Base-by-base conservation (phyloP, 495 filamentous ascomycete species). In the Podospora pseudocomata region DNA sequence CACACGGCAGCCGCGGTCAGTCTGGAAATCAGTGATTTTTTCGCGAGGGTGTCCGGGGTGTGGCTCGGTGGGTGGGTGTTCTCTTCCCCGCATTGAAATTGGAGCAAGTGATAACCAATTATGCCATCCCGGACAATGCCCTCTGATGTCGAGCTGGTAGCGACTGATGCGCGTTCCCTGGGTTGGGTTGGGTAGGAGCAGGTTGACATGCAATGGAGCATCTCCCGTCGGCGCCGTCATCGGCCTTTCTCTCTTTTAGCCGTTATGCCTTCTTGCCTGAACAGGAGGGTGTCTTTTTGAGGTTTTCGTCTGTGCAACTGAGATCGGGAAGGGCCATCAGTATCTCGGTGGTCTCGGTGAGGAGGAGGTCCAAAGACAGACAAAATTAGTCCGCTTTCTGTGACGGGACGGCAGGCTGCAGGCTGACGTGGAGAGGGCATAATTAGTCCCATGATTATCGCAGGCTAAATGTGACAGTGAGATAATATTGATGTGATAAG, bases 301-400 rank as follows among this genome's bases (percentile, higher is more conserved):
- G 27, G 61, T 39, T 19, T n/a, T 11, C 16, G 55, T 58, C 23
- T 58, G 55, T 58, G 55, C 23, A 58, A 49, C 39, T 49, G 39
- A 49, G 39, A 49, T 49, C 39, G 39, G 39, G 39, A 49, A 49
- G 39, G 39, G 5, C 39, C 5, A 49, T 49, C 39, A 11, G 39
- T 28, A 32, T 56, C 60, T 74, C 61, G 64, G 72, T 63, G 65
- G n/a, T 39, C 67, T 68, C 70, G 70, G 72, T 66, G 20, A 26
- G 60, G 20, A 28, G 23, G 26, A 18, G 5, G 54, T 56, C 5
- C 16, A 56, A n/a, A 26, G 13, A 34, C 15, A 65, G 54, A 49
- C 56, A 58, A 49, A 65, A 69, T 72, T 69, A 66, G 65, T 69
- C 64, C 64, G 60, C 3, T 53, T 39, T 65, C 28, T n/a, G 13